Evolutionary conservation across 1,139 yeast species (phyloP).

Genomic region (Geotrichum citri-aurantii): DNA sequence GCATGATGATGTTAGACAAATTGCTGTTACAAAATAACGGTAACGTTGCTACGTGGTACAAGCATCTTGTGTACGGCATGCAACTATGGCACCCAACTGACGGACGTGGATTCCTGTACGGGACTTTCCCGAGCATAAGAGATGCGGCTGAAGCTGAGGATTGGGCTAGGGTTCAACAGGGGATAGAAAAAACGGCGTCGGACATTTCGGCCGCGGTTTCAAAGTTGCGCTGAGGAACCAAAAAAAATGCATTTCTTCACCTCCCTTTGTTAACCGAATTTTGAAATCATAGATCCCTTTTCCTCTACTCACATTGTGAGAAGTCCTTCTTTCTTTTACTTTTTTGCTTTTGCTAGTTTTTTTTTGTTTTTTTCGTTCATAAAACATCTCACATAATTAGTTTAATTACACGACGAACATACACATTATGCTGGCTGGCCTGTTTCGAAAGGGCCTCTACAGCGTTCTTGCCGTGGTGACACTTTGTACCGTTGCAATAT

Average conservation of each 20-base stretch:
- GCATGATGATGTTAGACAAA: constrained; percentile 53
- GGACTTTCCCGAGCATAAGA: constrained; percentile 70
- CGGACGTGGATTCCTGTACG: constrained; percentile 44
- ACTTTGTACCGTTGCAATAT: neutral
- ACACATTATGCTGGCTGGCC: neutral
- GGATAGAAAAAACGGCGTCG: neutral
- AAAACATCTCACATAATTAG: neutral
- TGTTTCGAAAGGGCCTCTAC: neutral
- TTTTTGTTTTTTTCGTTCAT: neutral
- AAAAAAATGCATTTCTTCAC: neutral
- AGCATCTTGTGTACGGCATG: constrained; percentile 66
- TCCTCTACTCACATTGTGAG: too few species aligned
- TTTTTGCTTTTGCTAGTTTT: too few species aligned
- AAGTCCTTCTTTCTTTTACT: too few species aligned
- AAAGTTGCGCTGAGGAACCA: neutral
- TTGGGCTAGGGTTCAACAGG: constrained; percentile 30
- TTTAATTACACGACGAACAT: neutral
- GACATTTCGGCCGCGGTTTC: neutral
- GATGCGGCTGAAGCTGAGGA: constrained; percentile 52
- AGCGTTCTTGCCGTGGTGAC: neutral
- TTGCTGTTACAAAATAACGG: constrained; percentile 47
- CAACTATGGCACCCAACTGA: constrained; percentile 52
- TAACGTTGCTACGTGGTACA: constrained; percentile 57
- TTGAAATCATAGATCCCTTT: neutral
- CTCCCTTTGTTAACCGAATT: neutral